Base-by-base conservation (phyloP, 345 rosid species). In the Isatis tinctoria region DNA sequence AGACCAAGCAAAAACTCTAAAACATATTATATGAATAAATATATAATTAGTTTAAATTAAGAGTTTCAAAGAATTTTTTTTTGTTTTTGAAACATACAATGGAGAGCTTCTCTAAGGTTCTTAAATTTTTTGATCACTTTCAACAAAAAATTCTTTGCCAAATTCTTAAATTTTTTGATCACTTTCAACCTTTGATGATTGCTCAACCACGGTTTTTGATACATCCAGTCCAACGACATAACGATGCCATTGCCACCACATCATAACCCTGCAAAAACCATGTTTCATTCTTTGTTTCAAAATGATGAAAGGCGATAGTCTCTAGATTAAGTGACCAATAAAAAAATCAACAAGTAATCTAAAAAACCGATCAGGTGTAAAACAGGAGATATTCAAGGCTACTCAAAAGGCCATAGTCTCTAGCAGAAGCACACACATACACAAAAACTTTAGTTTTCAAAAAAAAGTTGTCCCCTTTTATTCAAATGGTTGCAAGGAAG, bases 191-290 rank as follows among this genome's bases (percentile, higher is more conserved):
- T 92, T 80, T 43, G 24, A 41, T 44, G 96, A 91, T 80, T 76
- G 78, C 76, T 85, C 60, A 52, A 90, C 60, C 17, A 89, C 91
- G 39, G 61, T 74, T 52, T 88, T 84, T 0, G 98, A 88, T 73
- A 92, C 43, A 64, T 92, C 96, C 10, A 92, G 44, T 54, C 98
- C 98, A 57, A 90, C 76, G 45, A 86, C 93, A 69, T 80, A 66
- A n/a, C 95, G 89, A 41, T 87, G 98, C 98, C 79, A 88, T 90
- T 47, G 88, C 89, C 24, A 80, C 85, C 59, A 88, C 95, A 61
- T 93, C 98, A 72, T 90, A 83, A 58, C 97, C 98, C 98, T 93
- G 76, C 33, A 71, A 45, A 49, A 77, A 57, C 40, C 72, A 54
- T 28, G 60, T 54, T 54, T 53, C 59, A 54, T 14, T 30, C 12